Evolutionary conservation across 352 stramenopile genomes (phyloP), one percentile per base, ranked within the genome.

Genomic region (Phytophthora pluvialis): DNA sequence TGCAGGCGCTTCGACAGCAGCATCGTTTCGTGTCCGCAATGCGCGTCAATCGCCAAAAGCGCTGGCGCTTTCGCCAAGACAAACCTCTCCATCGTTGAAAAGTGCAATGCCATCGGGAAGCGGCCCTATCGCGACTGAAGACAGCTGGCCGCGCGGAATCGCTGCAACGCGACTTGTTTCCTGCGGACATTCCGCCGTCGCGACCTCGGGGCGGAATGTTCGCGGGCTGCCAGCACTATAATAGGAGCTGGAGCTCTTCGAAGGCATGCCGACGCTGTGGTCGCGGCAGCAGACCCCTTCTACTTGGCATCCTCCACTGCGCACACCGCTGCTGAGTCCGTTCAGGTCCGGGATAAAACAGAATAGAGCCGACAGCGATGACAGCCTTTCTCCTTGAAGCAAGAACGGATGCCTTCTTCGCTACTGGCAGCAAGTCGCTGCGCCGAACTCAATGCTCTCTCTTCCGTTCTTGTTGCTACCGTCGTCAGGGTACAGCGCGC

Each of bases 161-260:
- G 56, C 48, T 33, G 48, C 43, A 42, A 53, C 63, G 63, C 26
- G 42, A 57, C 63, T 52, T 53, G 36, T 56, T 61, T 55, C 60
- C 33, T 52, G 60, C 35, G 11, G 48, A 71, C 47, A 46, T 72
- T 72, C 64, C 64, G 57, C 43, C n/a, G n/a, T n/a, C n/a, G n/a
- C n/a, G n/a, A n/a, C n/a, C n/a, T n/a, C n/a, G n/a, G n/a, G n/a
- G n/a, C 21, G 21, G 21, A 21, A 21, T 21, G 21, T 56, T 21
- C 47, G 32, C 42, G 16, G 18, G 21, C 26, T 53, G 46, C 5
- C 31, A 53, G 13, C 31, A 18, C 21, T 21, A 21, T 21, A 21
- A 21, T 21, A 21, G 1, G 21, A 21, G 21, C 21, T 21, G 21
- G 18, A 33, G 21, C 12, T 29, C 16, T 26, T 53, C 47, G 10